phyloP scores from a whole-genome alignment of 2,329 filamentous ascomycete genomes.

The Huntiella savannae region DNA sequence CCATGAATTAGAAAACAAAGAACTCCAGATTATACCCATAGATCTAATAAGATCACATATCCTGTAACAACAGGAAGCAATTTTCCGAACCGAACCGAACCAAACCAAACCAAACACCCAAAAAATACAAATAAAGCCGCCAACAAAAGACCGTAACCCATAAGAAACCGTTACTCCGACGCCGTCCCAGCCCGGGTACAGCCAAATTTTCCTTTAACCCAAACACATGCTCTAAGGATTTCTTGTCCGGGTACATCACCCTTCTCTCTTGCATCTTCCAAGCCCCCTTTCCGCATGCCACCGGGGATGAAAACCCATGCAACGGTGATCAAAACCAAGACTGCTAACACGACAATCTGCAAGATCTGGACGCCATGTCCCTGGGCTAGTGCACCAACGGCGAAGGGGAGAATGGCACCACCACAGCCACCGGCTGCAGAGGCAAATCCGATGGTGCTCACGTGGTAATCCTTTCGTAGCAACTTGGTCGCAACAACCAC shows the following conservation, averaged over 20 bases:
- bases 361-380: slow-evolving; percentile 35
- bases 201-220: not conserved
- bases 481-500: slow-evolving; percentile 58
- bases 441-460: slow-evolving; percentile 64
- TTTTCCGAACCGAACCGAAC: too few species aligned
- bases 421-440: slow-evolving; percentile 60
- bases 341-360: slow-evolving; percentile 34
- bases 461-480: slow-evolving; percentile 53
- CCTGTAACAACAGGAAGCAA: too few species aligned
- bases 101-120: not conserved
- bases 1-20: too few species aligned
- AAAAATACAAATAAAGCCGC: not conserved
- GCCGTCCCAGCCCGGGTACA: not conserved
- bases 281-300: slow-evolving; percentile 21
- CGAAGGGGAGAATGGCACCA: slow-evolving; percentile 46
- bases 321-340: slow-evolving; percentile 25
- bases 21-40: too few species aligned
- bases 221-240: not conserved
- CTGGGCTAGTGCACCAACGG: slow-evolving; percentile 47
- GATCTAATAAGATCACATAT: too few species aligned
- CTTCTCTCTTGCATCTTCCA: slow-evolving; percentile 23
- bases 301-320: slow-evolving; percentile 28
- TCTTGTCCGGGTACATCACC: slow-evolving; percentile 10
- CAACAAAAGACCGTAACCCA: not conserved
- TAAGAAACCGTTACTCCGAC: too few species aligned